Conservation (phyloP, 2,329 filamentous ascomycete genomes). For the Colletotrichum camelliae region DNA sequence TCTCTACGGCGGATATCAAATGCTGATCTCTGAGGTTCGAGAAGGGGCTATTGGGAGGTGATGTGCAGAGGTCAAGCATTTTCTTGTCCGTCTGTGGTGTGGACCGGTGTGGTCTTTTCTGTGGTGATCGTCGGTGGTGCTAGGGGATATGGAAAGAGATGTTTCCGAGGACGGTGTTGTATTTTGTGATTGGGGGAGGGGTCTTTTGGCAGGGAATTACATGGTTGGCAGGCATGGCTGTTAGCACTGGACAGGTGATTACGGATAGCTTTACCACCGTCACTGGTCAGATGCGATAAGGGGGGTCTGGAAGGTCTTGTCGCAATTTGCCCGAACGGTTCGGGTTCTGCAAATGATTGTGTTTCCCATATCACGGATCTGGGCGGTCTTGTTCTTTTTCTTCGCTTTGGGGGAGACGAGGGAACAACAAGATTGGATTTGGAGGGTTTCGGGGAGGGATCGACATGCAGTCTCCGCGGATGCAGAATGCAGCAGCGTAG, state of each 20-base stretch:
- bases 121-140: not conserved
- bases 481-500: not conserved
- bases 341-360: no score
- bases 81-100: not conserved
- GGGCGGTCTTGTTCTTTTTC: not conserved
- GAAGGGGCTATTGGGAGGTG: not conserved
- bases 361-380: not conserved
- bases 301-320: no score
- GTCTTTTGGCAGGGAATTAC: not conserved
- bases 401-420: not conserved
- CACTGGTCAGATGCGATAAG: no score
- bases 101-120: not conserved
- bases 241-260: not conserved
- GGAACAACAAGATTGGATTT: not conserved
- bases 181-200: not conserved
- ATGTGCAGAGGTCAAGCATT: not conserved
- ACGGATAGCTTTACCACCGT: not conserved
- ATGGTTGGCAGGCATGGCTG: not conserved
- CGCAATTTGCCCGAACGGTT: no score
- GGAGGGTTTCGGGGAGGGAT: not conserved
- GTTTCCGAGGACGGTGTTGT: not conserved
- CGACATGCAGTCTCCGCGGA: not conserved
- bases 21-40: not conserved
- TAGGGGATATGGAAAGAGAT: not conserved
- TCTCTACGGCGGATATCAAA: not conserved